phyloP scores from a whole-genome alignment of 2,329 filamentous ascomycete species.

The Colletotrichum higginsianum region DNA sequence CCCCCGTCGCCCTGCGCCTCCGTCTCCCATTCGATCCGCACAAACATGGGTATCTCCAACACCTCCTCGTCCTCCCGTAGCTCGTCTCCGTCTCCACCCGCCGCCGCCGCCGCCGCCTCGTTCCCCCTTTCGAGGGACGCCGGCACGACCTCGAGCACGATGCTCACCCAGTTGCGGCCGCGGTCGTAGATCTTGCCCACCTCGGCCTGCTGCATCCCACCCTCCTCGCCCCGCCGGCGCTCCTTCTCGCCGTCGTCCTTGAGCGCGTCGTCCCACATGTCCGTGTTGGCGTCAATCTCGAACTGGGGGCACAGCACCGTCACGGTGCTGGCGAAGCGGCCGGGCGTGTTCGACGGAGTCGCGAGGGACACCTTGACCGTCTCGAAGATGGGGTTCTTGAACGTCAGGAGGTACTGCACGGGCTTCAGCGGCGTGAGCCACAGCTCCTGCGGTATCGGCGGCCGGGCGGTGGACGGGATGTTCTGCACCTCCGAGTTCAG shows the following conservation, averaged over 20 bases:
- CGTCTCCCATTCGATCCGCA: conserved; percentile 90
- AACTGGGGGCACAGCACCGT: conserved; percentile 96
- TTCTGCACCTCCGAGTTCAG: conserved; percentile 58
- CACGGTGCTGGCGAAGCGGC: conserved; percentile 82
- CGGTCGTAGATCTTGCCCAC: conserved; percentile 97
- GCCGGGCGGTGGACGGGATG: conserved; percentile 44
- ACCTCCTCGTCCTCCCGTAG: conserved; percentile 73
- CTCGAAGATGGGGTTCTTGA: conserved; percentile 96
- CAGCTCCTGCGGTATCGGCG: conserved; percentile 55
- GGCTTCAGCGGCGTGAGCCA: conserved; percentile 71
- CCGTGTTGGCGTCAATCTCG: conserved; percentile 93
- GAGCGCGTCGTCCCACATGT: conserved; percentile 89
- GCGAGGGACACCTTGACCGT: conserved; percentile 88
- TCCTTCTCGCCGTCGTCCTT: conserved; percentile 64
- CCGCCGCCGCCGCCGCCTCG: conserved; percentile 45
- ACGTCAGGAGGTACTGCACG: conserved; percentile 87
- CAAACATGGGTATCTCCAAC: conserved; percentile 94
- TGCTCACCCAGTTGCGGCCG: conserved; percentile 93
- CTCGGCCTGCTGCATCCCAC: conserved; percentile 75
- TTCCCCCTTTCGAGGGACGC: conserved; percentile 64
- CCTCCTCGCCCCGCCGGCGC: conserved; percentile 58
- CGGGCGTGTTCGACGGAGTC: conserved; percentile 84
- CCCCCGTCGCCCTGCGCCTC: conserved; percentile 78
- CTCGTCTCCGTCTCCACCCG: conserved; percentile 46
- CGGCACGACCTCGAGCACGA: conserved; percentile 91